Conservation (phyloP, 2,329 filamentous ascomycete species). For the Davidsoniella neocaledoniae region DNA sequence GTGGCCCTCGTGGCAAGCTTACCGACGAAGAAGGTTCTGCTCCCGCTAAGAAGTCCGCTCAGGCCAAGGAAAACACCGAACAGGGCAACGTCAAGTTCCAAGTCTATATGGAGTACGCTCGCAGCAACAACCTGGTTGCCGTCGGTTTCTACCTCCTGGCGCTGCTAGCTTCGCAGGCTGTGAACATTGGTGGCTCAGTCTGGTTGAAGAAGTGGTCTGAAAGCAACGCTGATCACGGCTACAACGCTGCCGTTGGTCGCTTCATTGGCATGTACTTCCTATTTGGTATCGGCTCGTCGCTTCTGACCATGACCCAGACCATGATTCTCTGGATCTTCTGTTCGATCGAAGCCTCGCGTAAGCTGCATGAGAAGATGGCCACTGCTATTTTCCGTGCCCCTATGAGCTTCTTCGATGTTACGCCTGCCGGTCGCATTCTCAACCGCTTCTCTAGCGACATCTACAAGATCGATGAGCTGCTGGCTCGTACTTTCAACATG, state of each 20-base stretch:
- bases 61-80: slow-evolving; percentile 74
- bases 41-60: slow-evolving; percentile 53
- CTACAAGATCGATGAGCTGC: slow-evolving; percentile 74
- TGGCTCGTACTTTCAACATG: slow-evolving; percentile 97
- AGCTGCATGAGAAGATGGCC: slow-evolving; percentile 93
- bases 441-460: slow-evolving; percentile 86
- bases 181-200: slow-evolving; percentile 66
- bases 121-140: slow-evolving; percentile 75
- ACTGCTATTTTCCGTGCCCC: slow-evolving; percentile 93
- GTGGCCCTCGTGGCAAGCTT: slow-evolving; percentile 66
- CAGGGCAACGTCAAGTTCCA: slow-evolving; percentile 98
- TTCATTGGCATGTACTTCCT: slow-evolving; percentile 94
- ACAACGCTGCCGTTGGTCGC: slow-evolving; percentile 65
- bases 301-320: slow-evolving; percentile 77
- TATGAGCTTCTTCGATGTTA: slow-evolving; percentile 98
- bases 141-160: slow-evolving; percentile 65
- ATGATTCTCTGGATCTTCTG: slow-evolving; percentile 98
- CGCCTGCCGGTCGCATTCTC: slow-evolving; percentile 85
- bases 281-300: slow-evolving; percentile 74
- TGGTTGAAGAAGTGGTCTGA: slow-evolving; percentile 96
- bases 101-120: slow-evolving; percentile 89
- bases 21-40: slow-evolving; percentile 65
- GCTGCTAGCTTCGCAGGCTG: slow-evolving; percentile 64
- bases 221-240: slow-evolving; percentile 46
- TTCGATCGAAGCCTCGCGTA: slow-evolving; percentile 94